Conservation (phyloP, 2,329 filamentous ascomycete genomes). For the Arthrinium phaeospermum region DNA sequence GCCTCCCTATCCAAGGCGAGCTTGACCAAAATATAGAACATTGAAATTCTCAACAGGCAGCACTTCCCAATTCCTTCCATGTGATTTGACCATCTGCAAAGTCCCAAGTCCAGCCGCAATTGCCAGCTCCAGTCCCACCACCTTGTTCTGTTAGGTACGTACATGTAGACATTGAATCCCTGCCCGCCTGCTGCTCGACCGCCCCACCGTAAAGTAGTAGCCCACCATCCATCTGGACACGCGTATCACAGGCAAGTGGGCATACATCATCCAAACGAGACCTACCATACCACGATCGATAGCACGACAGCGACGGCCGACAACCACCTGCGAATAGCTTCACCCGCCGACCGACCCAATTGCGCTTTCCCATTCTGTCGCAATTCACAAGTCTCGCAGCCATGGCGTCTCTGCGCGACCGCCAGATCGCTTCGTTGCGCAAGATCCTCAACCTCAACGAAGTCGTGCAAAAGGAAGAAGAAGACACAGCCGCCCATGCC, state of each 20-base stretch:
- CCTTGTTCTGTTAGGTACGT: too few species aligned
- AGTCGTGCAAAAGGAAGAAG: conserved; percentile 62
- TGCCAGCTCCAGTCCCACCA: background rate
- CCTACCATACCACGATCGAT: background rate
- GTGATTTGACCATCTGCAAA: background rate
- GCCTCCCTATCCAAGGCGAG: background rate
- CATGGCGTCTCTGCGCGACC: conserved; percentile 41
- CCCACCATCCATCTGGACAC: conserved; percentile 3
- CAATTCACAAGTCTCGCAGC: background rate
- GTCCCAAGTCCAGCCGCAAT: background rate
- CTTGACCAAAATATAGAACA: background rate
- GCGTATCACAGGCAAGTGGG: conserved; percentile 1
- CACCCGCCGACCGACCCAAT: background rate
- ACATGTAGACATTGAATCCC: background rate
- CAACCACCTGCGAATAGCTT: background rate
- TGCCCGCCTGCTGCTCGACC: background rate
- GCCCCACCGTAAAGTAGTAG: conserved; percentile 14
- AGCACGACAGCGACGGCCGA: background rate
- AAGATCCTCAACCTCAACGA: conserved; percentile 96
- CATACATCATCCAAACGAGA: conserved; percentile 12
- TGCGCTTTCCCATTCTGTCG: background rate
- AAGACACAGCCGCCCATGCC: conserved; percentile 61
- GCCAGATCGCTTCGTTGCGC: conserved; percentile 76
- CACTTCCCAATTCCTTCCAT: background rate
- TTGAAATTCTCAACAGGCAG: background rate